Evolutionary conservation across 2,329 filamentous ascomycete species (phyloP).

Genomic region (Leptographium lundbergii): DNA sequence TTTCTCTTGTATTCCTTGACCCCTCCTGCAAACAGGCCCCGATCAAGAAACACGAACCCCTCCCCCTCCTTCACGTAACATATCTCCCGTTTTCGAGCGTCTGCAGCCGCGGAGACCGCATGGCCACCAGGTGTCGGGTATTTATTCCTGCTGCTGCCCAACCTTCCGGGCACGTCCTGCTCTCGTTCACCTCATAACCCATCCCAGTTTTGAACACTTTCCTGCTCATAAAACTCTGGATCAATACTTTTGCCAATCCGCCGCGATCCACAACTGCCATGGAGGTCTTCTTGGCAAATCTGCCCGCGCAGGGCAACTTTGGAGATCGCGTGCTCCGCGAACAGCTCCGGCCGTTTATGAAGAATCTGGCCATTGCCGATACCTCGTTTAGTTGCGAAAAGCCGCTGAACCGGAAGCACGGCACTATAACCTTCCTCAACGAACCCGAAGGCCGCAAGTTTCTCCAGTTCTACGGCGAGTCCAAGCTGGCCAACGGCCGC

Average conservation of each 20-base stretch:
- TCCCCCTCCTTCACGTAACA: not conserved
- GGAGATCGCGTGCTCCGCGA: constrained; percentile 23
- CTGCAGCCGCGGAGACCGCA: not conserved
- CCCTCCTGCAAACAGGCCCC: not conserved
- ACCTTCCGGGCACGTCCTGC: not conserved
- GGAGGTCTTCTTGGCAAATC: constrained; percentile 31
- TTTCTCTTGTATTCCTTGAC: not conserved
- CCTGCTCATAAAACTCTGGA: not conserved
- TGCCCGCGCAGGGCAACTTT: constrained; percentile 25
- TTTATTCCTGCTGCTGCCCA: not conserved
- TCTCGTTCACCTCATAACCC: not conserved
- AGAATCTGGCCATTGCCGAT: constrained; percentile 22
- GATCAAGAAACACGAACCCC: not conserved
- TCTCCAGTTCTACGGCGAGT: constrained; percentile 21
- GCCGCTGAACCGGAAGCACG: constrained; percentile 19
- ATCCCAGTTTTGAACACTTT: not conserved
- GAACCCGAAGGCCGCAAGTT: constrained; percentile 28
- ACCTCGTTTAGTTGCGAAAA: constrained; percentile 31
- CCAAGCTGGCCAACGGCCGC: not conserved
- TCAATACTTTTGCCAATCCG: no score
- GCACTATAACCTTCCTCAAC: constrained; percentile 30
- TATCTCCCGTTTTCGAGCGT: not conserved
- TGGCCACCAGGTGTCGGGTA: not conserved
- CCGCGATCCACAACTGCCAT: constrained; percentile 17
- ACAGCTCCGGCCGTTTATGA: constrained; percentile 28